Percentiles rank a stretch among this genome's conserved stretches.
Conservation (phyloP, 768 basidiomycete species). For the Solioccasus polychromus region DNA sequence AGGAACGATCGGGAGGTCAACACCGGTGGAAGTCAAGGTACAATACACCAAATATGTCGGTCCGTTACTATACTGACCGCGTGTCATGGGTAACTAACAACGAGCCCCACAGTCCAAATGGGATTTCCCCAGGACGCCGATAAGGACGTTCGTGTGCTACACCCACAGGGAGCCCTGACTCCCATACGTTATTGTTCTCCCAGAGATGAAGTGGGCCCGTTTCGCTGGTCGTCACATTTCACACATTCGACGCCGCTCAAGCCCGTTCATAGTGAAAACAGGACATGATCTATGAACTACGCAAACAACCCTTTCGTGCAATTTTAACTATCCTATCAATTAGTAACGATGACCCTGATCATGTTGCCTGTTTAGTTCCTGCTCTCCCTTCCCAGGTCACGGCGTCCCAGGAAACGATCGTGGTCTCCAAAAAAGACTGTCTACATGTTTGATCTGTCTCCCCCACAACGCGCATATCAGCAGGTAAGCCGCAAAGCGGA, state of each 20-base stretch:
- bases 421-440: slow-evolving; percentile 4
- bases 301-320: slow-evolving; percentile 10
- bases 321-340: slow-evolving; percentile 9
- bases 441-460: slow-evolving; percentile 3
- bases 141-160: neutral
- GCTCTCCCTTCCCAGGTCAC: slow-evolving; percentile 5
- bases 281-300: slow-evolving; percentile 9
- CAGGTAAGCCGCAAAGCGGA: slow-evolving; percentile 22
- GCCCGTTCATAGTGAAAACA: slow-evolving; percentile 11
- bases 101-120: neutral
- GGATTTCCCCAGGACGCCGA: neutral
- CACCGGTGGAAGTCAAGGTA: slow-evolving; percentile 10
- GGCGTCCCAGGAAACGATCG: slow-evolving; percentile 7
- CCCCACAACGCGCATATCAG: slow-evolving; percentile 7
- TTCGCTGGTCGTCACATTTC: slow-evolving; percentile 5
- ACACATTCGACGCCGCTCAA: too few relatives aligned
- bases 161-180: neutral
- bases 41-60: slow-evolving; percentile 7
- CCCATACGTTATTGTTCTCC: too few relatives aligned
- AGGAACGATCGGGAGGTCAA: slow-evolving; percentile 18
- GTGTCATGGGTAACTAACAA: neutral
- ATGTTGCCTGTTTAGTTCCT: slow-evolving; percentile 12
- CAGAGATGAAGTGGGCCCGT: neutral
- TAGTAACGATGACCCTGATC: slow-evolving; percentile 10
- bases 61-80: slow-evolving; percentile 1